Percentiles rank a stretch among this genome's conserved stretches.
Evolutionary conservation across 192 early-diverging fungal species (phyloP).

Genomic region (Oehlia diaphana): DNA sequence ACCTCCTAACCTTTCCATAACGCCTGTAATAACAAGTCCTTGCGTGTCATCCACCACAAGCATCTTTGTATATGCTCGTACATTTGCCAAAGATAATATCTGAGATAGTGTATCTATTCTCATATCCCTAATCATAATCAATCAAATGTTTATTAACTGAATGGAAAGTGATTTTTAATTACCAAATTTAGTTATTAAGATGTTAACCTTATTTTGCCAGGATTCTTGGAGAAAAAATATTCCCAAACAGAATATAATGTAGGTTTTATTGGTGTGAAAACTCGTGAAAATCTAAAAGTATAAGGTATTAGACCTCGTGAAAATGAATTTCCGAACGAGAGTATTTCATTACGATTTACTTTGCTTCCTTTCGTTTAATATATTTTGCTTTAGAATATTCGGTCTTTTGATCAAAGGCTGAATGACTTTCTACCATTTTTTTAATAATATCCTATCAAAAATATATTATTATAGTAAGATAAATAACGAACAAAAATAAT

Average conservation of each 20-base stretch:
- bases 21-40: slow-evolving; percentile 76
- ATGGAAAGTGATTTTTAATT: background rate
- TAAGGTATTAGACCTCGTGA: background rate
- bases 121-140: slow-evolving; percentile 52
- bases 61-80: slow-evolving; percentile 66
- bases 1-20: slow-evolving; percentile 79
- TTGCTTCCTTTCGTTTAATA: slow-evolving; percentile 81
- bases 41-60: slow-evolving; percentile 91
- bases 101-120: slow-evolving; percentile 93
- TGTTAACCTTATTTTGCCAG: slow-evolving; percentile 68
- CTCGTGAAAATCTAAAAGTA: slow-evolving; percentile 68
- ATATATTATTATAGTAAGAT: background rate
- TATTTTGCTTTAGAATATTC: slow-evolving; percentile 97
- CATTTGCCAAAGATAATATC: slow-evolving; percentile 79
- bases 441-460: slow-evolving; percentile 69
- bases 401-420: slow-evolving; percentile 89
- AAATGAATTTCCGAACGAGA: background rate
- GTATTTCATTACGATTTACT: slow-evolving; percentile 40
- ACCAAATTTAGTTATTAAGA: background rate
- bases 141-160: background rate
- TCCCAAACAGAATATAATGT: slow-evolving; percentile 75
- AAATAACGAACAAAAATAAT: background rate
- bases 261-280: slow-evolving; percentile 76
- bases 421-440: slow-evolving; percentile 77
- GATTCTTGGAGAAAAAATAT: slow-evolving; percentile 77